These are phyloP conservation scores for Yarrowia sp. DNA, from an alignment of 805 yeast genomes.

Conservation along the genomic window DNA sequence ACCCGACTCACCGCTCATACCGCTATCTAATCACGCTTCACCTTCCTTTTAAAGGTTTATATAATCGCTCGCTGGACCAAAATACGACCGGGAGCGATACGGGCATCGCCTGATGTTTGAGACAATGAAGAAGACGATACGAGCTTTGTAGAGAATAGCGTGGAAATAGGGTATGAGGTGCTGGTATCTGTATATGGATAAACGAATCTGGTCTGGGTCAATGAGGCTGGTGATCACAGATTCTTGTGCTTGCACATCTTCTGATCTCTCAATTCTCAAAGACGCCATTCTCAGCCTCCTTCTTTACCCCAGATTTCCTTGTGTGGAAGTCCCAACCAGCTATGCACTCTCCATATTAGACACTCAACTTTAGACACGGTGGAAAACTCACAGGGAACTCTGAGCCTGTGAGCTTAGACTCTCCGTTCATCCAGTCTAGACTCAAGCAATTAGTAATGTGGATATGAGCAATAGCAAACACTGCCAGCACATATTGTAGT, in stretches of 20 bases:
- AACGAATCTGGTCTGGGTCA: too few species aligned
- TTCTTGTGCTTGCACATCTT: too few species aligned
- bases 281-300: too few species aligned
- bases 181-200: too few species aligned
- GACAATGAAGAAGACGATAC: too few species aligned
- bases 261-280: too few species aligned
- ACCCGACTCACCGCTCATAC: background rate
- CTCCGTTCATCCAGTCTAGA: background rate
- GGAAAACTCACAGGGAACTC: background rate
- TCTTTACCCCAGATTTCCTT: background rate
- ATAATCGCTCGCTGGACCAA: background rate
- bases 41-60: constrained; percentile 4
- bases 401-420: background rate
- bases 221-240: too few species aligned
- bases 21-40: constrained; percentile 8
- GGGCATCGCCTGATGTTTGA: background rate
- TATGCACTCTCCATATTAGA: constrained; percentile 2
- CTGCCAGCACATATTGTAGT: too few species aligned
- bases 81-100: background rate
- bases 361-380: background rate
- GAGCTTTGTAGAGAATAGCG: too few species aligned
- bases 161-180: too few species aligned
- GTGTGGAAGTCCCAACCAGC: constrained; percentile 9
- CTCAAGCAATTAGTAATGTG: background rate
- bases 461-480: too few species aligned